Percentiles rank a stretch among this genome's conserved stretches.
These are phyloP conservation scores for Beta macrorhiza DNA, from an alignment of 179 eudicot species.

Conservation along the genomic window DNA sequence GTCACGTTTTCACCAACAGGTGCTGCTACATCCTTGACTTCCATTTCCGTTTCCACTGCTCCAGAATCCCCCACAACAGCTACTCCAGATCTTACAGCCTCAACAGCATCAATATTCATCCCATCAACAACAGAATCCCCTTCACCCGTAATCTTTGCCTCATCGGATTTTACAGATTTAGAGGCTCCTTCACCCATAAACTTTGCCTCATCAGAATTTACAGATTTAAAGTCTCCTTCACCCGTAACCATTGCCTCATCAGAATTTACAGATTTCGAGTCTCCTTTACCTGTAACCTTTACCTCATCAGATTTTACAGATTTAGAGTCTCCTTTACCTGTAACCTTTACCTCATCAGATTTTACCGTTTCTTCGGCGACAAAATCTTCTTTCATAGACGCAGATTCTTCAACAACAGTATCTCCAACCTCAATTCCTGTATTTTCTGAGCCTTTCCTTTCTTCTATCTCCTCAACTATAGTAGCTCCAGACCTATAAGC, in stretches of 20 bases:
- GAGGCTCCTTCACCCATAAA: conserved; percentile 12
- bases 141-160: conserved; percentile 28
- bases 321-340: conserved; percentile 5
- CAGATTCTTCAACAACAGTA: conserved; percentile 19
- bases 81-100: conserved; percentile 35
- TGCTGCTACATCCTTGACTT: conserved; percentile 10
- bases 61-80: conserved; percentile 33
- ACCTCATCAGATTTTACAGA: conserved; percentile 22
- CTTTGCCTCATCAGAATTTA: conserved; percentile 20
- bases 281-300: conserved; percentile 35
- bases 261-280: conserved; percentile 23
- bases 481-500: conserved; percentile 37
- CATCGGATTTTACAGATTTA: conserved; percentile 19
- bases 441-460: neutral
- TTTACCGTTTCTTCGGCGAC: conserved; percentile 15
- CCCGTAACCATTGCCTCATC: conserved; percentile 13
- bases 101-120: conserved; percentile 29
- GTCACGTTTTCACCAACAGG: conserved; percentile 25
- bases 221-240: conserved; percentile 14
- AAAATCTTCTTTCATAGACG: neutral
- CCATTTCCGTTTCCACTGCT: conserved; percentile 12
- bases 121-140: conserved; percentile 38
- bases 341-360: too few species aligned
- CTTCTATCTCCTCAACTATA: conserved; percentile 33
- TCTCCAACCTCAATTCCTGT: neutral